phyloP scores from a whole-genome alignment of 1,284 basidiomycete species.

The Sporisorium sorghi region DNA sequence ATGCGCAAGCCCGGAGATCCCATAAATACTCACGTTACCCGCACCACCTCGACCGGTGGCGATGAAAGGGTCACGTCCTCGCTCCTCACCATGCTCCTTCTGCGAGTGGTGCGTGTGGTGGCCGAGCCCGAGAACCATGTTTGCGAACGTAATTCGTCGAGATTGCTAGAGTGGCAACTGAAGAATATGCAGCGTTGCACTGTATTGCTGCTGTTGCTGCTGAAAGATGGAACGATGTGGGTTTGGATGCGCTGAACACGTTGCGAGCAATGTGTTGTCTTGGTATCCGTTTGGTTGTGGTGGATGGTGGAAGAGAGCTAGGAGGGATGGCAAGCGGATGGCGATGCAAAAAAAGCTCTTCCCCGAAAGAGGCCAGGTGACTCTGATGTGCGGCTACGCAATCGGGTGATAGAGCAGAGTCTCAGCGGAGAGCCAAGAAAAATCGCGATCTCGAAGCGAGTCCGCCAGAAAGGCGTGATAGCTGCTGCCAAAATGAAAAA shows the following conservation, averaged over 20 bases:
- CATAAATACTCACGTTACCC: conserved; percentile 63
- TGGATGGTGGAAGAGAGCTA: not conserved
- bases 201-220: not conserved
- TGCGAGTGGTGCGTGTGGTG: conserved; percentile 54
- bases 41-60: conserved; percentile 64
- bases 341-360: not conserved
- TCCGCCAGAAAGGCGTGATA: conserved; percentile 19
- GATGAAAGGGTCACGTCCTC: conserved; percentile 58
- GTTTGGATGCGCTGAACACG: not conserved
- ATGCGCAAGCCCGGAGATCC: too few relatives aligned
- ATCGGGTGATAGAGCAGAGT: conserved; percentile 9
- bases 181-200: not conserved
- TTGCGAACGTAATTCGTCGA: conserved; percentile 1
- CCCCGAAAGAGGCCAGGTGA: not conserved
- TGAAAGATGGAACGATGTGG: too few relatives aligned
- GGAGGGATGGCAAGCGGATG: not conserved
- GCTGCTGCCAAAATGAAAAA: not conserved
- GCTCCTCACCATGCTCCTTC: conserved; percentile 42
- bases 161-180: not conserved
- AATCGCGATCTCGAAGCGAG: conserved; percentile 20
- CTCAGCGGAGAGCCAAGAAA: conserved; percentile 14
- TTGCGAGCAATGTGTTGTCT: not conserved
- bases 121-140: conserved; percentile 51
- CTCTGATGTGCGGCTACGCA: conserved; percentile 10
- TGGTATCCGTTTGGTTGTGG: not conserved